Evolutionary conservation across 805 yeast species (phyloP).

Genomic region (Candida khao-thaluensis): DNA sequence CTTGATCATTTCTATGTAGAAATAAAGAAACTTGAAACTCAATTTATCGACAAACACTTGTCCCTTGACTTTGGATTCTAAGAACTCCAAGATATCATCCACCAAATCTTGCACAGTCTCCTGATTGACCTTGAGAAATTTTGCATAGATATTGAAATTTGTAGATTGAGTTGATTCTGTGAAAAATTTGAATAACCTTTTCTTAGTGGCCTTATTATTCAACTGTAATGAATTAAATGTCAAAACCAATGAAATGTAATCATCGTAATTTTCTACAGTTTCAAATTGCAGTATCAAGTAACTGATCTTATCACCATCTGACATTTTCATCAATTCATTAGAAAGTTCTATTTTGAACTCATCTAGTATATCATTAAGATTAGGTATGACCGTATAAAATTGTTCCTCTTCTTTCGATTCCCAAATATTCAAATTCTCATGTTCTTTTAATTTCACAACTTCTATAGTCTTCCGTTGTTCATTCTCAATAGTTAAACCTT

Average conservation of each 20-base stretch:
- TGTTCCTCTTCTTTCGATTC: slow-evolving; percentile 60
- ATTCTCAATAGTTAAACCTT: slow-evolving; percentile 10
- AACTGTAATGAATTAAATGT: slow-evolving; percentile 52
- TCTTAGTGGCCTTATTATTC: slow-evolving; percentile 71
- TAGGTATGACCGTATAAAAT: slow-evolving; percentile 62
- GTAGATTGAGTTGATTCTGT: slow-evolving; percentile 47
- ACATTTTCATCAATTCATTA: slow-evolving; percentile 31
- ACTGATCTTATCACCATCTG: slow-evolving; percentile 40
- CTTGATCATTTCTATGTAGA: slow-evolving; percentile 73
- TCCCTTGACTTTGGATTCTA: slow-evolving; percentile 61
- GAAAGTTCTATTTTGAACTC: slow-evolving; percentile 11
- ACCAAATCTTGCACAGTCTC: slow-evolving; percentile 48
- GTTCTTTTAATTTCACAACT: slow-evolving; percentile 24
- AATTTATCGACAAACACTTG: slow-evolving; percentile 54
- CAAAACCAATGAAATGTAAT: slow-evolving; percentile 47
- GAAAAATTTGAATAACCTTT: slow-evolving; percentile 57
- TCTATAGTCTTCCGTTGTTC: slow-evolving; percentile 19
- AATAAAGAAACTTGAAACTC: slow-evolving; percentile 56
- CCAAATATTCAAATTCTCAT: slow-evolving; percentile 45
- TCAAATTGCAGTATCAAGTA: slow-evolving; percentile 45
- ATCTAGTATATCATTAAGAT: slow-evolving; percentile 25
- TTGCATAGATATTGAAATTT: slow-evolving; percentile 51
- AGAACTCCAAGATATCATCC: slow-evolving; percentile 49
- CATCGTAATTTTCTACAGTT: slow-evolving; percentile 43
- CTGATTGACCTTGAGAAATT: slow-evolving; percentile 66